Evolutionary conservation across 225 moss, liverwort and hornwort species (phyloP).

Genomic region (Neckera pumila): DNA sequence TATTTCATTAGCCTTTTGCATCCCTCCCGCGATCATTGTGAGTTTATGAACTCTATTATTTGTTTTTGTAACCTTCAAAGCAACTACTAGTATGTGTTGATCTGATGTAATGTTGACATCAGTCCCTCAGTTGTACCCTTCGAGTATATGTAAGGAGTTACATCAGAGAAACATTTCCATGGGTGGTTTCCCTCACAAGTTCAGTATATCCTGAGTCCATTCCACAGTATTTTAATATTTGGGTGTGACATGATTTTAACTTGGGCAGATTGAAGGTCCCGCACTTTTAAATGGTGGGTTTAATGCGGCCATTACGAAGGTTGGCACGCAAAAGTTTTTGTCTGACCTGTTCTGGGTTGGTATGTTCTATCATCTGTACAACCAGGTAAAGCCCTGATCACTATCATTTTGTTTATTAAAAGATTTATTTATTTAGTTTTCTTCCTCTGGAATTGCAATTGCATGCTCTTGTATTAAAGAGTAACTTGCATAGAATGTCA

Average conservation of each 20-base stretch:
- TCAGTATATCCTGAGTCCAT: not conserved
- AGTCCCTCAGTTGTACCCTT: not conserved
- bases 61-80: not conserved
- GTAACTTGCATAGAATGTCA: not conserved
- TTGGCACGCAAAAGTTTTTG: constrained; percentile 61
- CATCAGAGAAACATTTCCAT: not conserved
- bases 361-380: constrained; percentile 97
- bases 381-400: constrained; percentile 38
- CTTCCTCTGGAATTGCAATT: not conserved
- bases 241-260: not conserved
- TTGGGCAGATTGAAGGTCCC: constrained; percentile 64
- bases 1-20: constrained; percentile 69
- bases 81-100: not conserved
- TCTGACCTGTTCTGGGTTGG: constrained; percentile 88
- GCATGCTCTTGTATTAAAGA: not conserved
- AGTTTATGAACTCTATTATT: not conserved
- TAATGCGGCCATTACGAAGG: constrained; percentile 53
- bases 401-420: not conserved
- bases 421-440: not conserved
- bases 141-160: not conserved
- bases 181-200: not conserved
- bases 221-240: not conserved
- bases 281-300: constrained; percentile 52
- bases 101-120: not conserved
- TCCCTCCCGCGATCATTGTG: constrained; percentile 79